phyloP scores from a whole-genome alignment of 2,329 filamentous ascomycete species.

The Ophiosphaerella herpotricha region DNA sequence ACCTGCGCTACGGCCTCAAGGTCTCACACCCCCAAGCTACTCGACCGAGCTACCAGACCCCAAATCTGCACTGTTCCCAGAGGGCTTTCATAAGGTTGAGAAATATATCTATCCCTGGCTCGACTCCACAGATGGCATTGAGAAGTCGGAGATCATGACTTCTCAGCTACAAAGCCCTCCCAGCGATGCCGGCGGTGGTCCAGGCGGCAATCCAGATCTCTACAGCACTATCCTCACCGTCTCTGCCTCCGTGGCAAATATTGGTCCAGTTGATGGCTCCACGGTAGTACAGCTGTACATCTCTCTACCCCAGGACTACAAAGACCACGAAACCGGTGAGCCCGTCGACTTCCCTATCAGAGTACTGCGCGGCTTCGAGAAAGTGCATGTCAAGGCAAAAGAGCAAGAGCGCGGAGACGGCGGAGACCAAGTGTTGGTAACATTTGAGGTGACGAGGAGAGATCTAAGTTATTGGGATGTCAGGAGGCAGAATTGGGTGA shows the following conservation, averaged over 20 bases:
- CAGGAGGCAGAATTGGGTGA: slow-evolving; percentile 48
- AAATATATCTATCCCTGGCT: slow-evolving; percentile 79
- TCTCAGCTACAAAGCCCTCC: slow-evolving; percentile 57
- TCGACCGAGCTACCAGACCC: slow-evolving; percentile 59
- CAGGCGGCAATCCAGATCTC: slow-evolving; percentile 70
- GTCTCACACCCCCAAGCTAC: slow-evolving; percentile 51
- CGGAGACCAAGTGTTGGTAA: slow-evolving; percentile 29
- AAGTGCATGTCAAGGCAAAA: slow-evolving; percentile 41
- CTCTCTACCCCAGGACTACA: slow-evolving; percentile 51
- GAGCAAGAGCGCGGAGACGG: slow-evolving; percentile 24
- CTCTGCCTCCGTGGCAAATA: slow-evolving; percentile 63
- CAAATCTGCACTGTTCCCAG: slow-evolving; percentile 64
- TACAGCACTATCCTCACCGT: slow-evolving; percentile 62
- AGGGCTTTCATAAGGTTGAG: slow-evolving; percentile 62
- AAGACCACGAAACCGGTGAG: slow-evolving; percentile 50
- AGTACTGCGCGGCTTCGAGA: slow-evolving; percentile 51
- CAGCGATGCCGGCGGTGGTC: slow-evolving; percentile 71
- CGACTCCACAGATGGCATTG: slow-evolving; percentile 54
- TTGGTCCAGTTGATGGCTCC: slow-evolving; percentile 58
- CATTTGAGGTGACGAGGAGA: slow-evolving; percentile 46
- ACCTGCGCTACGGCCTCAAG: slow-evolving; percentile 41
- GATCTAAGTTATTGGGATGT: slow-evolving; percentile 51
- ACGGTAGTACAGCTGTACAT: slow-evolving; percentile 64
- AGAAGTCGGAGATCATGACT: slow-evolving; percentile 56
- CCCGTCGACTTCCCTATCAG: slow-evolving; percentile 61